These are phyloP conservation scores for Sporothrix brasiliensis DNA, from an alignment of 2,329 filamentous ascomycete species.

Conservation along the genomic window DNA sequence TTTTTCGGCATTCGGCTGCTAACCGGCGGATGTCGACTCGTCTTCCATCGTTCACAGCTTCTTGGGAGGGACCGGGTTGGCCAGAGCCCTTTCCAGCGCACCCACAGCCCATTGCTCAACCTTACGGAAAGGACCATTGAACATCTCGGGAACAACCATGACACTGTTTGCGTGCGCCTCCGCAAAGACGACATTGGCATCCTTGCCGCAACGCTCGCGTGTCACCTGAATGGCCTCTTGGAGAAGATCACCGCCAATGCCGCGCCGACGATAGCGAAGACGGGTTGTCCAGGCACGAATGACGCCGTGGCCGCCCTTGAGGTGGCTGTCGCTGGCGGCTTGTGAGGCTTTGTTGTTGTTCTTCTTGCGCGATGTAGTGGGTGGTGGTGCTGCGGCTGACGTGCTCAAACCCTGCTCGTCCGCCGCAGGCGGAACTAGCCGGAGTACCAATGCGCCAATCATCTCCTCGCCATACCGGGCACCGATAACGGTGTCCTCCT, in stretches of 20 bases:
- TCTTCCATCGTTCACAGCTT: conserved; percentile 45
- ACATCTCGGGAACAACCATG: conserved; percentile 63
- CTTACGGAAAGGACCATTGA: conserved; percentile 63
- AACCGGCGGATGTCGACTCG: not conserved
- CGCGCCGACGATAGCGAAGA: conserved; percentile 67
- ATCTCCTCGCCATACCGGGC: conserved; percentile 69
- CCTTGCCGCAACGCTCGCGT: conserved; percentile 68
- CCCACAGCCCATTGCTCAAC: conserved; percentile 61
- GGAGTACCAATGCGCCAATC: conserved; percentile 71
- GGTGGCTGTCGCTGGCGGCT: conserved; percentile 39
- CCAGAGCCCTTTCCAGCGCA: conserved; percentile 56
- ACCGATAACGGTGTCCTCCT: conserved; percentile 63
- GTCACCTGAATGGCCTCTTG: conserved; percentile 71
- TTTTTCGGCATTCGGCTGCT: not conserved
- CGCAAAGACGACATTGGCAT: conserved; percentile 71
- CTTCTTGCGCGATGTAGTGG: conserved; percentile 30
- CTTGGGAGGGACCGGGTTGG: conserved; percentile 52
- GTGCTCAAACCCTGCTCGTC: not conserved
- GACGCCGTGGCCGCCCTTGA: conserved; percentile 65
- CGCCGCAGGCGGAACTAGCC: conserved; percentile 54
- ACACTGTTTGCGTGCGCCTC: conserved; percentile 74
- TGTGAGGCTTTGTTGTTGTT: conserved; percentile 15
- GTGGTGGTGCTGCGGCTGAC: not conserved
- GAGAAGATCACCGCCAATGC: conserved; percentile 72
- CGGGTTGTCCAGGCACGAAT: conserved; percentile 83